Evolutionary conservation across 768 basidiomycete species (phyloP).

Genomic region (Dacryopinax spathularia): DNA sequence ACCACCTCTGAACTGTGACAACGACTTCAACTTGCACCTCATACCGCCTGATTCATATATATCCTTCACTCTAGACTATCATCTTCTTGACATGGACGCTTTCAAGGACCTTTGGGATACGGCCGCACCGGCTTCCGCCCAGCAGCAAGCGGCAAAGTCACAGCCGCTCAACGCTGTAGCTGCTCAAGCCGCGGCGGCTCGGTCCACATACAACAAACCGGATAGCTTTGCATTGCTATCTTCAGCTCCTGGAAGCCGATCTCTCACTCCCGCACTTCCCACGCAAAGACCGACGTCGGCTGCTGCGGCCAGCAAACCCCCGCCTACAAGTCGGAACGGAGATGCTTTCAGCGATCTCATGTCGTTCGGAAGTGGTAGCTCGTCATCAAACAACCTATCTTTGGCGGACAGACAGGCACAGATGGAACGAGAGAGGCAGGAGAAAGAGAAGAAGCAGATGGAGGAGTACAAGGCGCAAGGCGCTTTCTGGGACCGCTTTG

Average conservation of each 20-base stretch:
- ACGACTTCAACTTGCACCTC: not conserved
- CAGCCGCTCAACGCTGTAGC: not conserved
- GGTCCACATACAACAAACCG: not conserved
- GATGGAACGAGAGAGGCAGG: not conserved
- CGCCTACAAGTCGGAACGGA: not conserved
- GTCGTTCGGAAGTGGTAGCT: not conserved
- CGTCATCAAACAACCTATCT: not conserved
- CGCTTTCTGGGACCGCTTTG: slow-evolving; percentile 11
- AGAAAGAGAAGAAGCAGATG: not conserved
- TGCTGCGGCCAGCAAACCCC: not conserved
- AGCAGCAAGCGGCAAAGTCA: not conserved
- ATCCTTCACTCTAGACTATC: not conserved
- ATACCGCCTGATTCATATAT: slow-evolving; percentile 1
- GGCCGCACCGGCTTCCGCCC: not conserved
- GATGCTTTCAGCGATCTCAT: not conserved
- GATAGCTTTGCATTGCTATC: not conserved
- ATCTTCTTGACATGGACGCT: not conserved
- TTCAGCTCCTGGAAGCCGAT: not conserved
- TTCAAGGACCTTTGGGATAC: not conserved
- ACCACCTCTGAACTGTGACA: not conserved
- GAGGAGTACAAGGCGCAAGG: slow-evolving; percentile 6
- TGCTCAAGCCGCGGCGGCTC: not conserved
- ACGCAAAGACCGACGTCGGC: not conserved
- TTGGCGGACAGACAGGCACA: not conserved
- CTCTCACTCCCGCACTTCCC: not conserved